These are phyloP conservation scores for Hypoxylon lenormandii DNA, from an alignment of 495 filamentous ascomycete genomes.

Conservation along the genomic window DNA sequence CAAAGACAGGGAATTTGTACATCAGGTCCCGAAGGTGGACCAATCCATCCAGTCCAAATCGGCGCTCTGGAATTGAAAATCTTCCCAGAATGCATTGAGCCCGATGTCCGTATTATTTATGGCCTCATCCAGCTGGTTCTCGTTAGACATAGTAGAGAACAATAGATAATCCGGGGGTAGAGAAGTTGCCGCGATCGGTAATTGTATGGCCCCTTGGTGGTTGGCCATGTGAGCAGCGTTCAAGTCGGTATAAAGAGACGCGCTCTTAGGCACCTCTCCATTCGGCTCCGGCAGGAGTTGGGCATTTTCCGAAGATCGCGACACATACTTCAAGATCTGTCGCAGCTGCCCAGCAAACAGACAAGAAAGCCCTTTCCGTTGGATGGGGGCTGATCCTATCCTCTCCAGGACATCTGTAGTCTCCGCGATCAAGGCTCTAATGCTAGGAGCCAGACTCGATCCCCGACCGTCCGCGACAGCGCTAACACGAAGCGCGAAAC, in stretches of 20 bases:
- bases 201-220: slow-evolving; percentile 42
- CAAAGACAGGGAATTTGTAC: slow-evolving; percentile 31
- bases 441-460: slow-evolving; percentile 74
- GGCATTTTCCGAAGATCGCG: slow-evolving; percentile 41
- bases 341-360: slow-evolving; percentile 50
- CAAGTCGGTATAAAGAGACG: slow-evolving; percentile 43
- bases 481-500: slow-evolving; percentile 74
- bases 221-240: slow-evolving; percentile 37
- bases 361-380: slow-evolving; percentile 67
- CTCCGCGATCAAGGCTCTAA: slow-evolving; percentile 75
- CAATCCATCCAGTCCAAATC: slow-evolving; percentile 54
- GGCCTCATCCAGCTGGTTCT: slow-evolving; percentile 51
- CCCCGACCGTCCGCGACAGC: slow-evolving; percentile 65
- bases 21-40: slow-evolving; percentile 44
- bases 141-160: slow-evolving; percentile 53
- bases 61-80: slow-evolving; percentile 50
- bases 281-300: slow-evolving; percentile 35
- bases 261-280: slow-evolving; percentile 26
- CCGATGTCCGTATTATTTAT: slow-evolving; percentile 51
- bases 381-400: slow-evolving; percentile 71
- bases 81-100: slow-evolving; percentile 50
- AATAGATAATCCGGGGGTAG: slow-evolving; percentile 48
- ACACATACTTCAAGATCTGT: slow-evolving; percentile 48
- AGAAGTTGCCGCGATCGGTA: slow-evolving; percentile 41
- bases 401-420: slow-evolving; percentile 75